phyloP scores from a whole-genome alignment of 495 filamentous ascomycete species.

The Tuber calosporum region DNA sequence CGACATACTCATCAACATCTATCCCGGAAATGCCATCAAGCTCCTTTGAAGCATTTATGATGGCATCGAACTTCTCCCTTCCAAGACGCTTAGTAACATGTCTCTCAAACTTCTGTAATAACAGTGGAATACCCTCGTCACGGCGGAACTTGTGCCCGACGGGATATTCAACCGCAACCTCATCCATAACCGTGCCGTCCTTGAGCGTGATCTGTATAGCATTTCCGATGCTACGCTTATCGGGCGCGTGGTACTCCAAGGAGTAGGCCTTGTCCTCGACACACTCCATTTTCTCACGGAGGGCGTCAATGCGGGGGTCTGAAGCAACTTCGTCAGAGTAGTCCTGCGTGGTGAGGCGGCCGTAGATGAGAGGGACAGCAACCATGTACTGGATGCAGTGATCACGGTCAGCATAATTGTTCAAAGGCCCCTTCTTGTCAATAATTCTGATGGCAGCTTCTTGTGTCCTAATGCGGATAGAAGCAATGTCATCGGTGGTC shows the following conservation, averaged over 20 bases:
- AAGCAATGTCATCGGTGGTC: slow-evolving; percentile 88
- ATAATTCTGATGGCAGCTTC: slow-evolving; percentile 98
- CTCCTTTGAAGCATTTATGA: slow-evolving; percentile 64
- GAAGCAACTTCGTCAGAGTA: slow-evolving; percentile 91
- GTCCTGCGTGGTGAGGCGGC: slow-evolving; percentile 82
- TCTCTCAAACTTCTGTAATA: slow-evolving; percentile 86
- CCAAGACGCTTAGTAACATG: slow-evolving; percentile 79
- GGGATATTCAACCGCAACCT: slow-evolving; percentile 90
- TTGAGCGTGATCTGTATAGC: slow-evolving; percentile 86
- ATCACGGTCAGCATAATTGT: slow-evolving; percentile 98
- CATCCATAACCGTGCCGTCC: slow-evolving; percentile 86
- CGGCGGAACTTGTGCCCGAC: slow-evolving; percentile 85
- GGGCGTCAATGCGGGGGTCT: slow-evolving; percentile 76
- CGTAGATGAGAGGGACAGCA: slow-evolving; percentile 86
- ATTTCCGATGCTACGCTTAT: slow-evolving; percentile 91
- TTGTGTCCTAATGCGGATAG: slow-evolving; percentile 87
- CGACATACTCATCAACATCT: slow-evolving; percentile 86
- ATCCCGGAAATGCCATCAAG: slow-evolving; percentile 57
- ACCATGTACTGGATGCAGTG: slow-evolving; percentile 99
- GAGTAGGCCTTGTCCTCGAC: slow-evolving; percentile 95
- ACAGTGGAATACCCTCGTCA: slow-evolving; percentile 95
- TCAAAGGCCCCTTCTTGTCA: slow-evolving; percentile 99
- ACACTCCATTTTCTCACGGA: slow-evolving; percentile 85
- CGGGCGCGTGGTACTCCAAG: slow-evolving; percentile 83
- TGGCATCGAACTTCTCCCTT: slow-evolving; percentile 64